Percentiles rank a stretch among this genome's conserved stretches.
Evolutionary conservation across 1,284 basidiomycete genomes (phyloP).

Genomic region (Cystobasidium sp.): DNA sequence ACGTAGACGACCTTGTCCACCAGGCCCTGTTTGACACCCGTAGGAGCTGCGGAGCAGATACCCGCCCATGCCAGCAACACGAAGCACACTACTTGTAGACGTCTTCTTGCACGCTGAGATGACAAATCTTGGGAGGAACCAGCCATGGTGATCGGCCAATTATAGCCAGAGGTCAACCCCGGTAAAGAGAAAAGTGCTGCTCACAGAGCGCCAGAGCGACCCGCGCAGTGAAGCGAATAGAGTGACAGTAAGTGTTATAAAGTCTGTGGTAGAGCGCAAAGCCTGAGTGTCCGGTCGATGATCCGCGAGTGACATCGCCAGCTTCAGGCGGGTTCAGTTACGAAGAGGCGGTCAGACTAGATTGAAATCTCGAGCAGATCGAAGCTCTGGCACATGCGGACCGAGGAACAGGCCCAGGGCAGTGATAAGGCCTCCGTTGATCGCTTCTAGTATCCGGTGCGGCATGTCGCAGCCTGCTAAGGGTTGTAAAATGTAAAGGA

Average conservation of each 20-base stretch:
- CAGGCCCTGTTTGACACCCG: not conserved
- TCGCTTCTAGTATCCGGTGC: too few relatives aligned
- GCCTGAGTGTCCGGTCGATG: too few relatives aligned
- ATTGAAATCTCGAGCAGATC: too few relatives aligned
- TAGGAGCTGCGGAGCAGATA: not conserved
- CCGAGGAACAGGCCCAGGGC: too few relatives aligned
- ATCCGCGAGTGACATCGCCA: too few relatives aligned
- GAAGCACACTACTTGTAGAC: not conserved
- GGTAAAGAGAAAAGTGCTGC: not conserved
- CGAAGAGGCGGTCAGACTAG: too few relatives aligned
- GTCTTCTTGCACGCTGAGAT: not conserved
- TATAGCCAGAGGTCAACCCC: slow-evolving; percentile 2
- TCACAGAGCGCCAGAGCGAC: slow-evolving; percentile 5
- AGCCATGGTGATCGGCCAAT: slow-evolving; percentile 1
- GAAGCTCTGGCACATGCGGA: too few relatives aligned
- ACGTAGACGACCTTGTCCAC: slow-evolving; percentile 6
- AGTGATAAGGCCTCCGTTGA: too few relatives aligned
- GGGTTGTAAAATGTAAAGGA: too few relatives aligned
- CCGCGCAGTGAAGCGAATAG: not conserved
- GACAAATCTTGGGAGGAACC: not conserved
- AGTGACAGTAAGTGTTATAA: not conserved
- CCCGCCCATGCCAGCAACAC: not conserved
- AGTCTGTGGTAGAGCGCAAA: not conserved
- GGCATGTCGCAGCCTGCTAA: too few relatives aligned
- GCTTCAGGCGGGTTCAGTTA: too few relatives aligned